Percentiles rank a stretch among this genome's conserved stretches.
Conservation (phyloP, 2,329 filamentous ascomycete species). For the Fusarium marasasianum region DNA sequence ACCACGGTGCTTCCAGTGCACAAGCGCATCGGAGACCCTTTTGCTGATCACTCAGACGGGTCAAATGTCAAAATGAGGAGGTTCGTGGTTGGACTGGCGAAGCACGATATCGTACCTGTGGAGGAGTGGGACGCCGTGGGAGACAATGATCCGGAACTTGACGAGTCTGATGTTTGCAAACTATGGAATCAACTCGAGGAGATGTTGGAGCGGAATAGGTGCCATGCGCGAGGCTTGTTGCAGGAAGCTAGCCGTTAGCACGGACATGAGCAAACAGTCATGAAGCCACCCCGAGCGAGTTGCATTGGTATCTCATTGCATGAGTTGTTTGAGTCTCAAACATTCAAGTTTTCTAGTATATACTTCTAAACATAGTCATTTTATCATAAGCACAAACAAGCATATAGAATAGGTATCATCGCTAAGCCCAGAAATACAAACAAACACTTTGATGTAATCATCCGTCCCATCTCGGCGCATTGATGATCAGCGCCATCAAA, state of each 20-base stretch:
- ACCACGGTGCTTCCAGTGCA: background rate
- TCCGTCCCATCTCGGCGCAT: slow-evolving; percentile 55
- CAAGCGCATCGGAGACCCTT: background rate
- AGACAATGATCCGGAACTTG: background rate
- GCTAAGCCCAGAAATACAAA: background rate
- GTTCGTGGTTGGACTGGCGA: background rate
- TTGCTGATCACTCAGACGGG: background rate
- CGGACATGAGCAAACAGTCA: background rate
- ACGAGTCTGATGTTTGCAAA: background rate
- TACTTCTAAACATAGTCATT: background rate
- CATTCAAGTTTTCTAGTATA: background rate
- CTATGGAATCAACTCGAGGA: background rate
- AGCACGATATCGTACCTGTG: background rate
- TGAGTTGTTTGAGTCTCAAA: too few species aligned
- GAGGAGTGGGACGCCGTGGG: background rate
- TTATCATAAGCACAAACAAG: background rate
- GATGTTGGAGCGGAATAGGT: background rate
- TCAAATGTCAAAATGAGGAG: background rate
- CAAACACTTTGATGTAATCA: background rate
- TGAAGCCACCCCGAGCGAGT: background rate
- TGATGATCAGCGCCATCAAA: slow-evolving; percentile 64
- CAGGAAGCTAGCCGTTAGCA: background rate
- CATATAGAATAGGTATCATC: slow-evolving; percentile 5
- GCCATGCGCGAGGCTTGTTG: background rate
- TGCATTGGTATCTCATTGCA: background rate